Evolutionary conservation across 495 filamentous ascomycete species (phyloP), one percentile per base, ranked within the genome.

Genomic region (Penicillium crystallinum): DNA sequence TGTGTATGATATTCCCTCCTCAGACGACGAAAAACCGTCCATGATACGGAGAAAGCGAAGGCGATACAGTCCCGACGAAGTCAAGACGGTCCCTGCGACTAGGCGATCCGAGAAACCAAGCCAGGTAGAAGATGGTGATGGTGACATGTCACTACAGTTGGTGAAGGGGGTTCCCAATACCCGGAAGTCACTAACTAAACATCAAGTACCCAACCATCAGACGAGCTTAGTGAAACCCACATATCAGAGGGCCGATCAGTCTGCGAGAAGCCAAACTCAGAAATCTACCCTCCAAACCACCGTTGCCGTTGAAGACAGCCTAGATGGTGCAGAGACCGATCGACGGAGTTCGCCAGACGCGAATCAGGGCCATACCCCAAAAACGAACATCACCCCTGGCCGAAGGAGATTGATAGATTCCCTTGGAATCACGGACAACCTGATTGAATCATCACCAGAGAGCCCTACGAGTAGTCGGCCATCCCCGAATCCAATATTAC

Each of bases 1-100:
- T n/a, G 57, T 69, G n/a, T 70, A 63, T 50, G 68, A 72, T 25
- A 42, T 76, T 15, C 70, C 71, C 5, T 67, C 70, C 9, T 74
- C 72, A 38, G 65, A 69, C 23, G 71, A 75, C 14, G 72, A 71
- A 35, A 21, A 41, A 4, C 36, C 22, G 22, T 19, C 17, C 11
- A 50, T 47, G 12, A 5, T 43, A 3, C 51, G 27, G 25, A 45
- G 55, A 22, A 65, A 65, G 35, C 57, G 62, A 48, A 48, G 55
- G 36, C 49, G 53, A 30, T 34, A 41, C 37, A 56, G 41, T 22
- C 35, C 37, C 6, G 44, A 57, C 33, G 34, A 10, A 35, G 41
- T 31, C 10, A 37, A 36, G 15, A 6, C 19, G 1, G 29, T 31
- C 11, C 48, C 19, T 12, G 31, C 15, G 33, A 29, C 30, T 15